Evolutionary conservation across 495 filamentous ascomycete genomes (phyloP), one percentile per base, ranked within the genome.

Genomic region (Penicillium fimorum): DNA sequence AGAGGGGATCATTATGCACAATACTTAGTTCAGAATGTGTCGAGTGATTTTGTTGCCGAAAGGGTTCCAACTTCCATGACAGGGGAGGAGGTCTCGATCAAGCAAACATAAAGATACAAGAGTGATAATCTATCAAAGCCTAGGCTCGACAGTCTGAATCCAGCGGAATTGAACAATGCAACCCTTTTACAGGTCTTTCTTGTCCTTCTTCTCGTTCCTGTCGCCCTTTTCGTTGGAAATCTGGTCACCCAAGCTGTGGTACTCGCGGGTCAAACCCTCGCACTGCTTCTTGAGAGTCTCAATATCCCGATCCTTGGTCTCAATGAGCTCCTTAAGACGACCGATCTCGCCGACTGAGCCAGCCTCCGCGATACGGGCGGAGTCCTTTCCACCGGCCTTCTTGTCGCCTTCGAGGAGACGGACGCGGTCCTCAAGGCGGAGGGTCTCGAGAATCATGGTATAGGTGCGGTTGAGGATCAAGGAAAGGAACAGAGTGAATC

Each of bases 381-480:
- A 74, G 67, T 88, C 79, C 82, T 93, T 93, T 64, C 86, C 86
- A 60, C 82, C 79, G 54, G 84, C 83, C 61, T 82, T 83, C 61
- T 86, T 84, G 70, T 93, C 87, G 51, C 86, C 84, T 73, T 94
- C 89, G 69, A 92, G 85, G 55, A 84, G 76, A 85, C 92, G 96
- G 62, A 96, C 79, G 74, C 88, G 89, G 76, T 94, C 90, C 76
- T 98, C 93, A 25, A 98, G 89, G 57, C 90, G 90, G 56, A 98
- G 85, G 10, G 89, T 83, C 60, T 98, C 94, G 49, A 97, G 83
- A 68, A 97, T 97, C 90, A 97, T 92, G 66, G 84, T 87, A 80
- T 97, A 97, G 64, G 95, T 97, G 68, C 95, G 92, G 84, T 98
- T 97, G 68, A 98, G 91, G 75, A 98, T 97, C 43, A 98, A 80